Evolutionary conservation across 805 yeast species (phyloP), one percentile per base, ranked within the genome.

Genomic region (Starmerella lactis-condensi): DNA sequence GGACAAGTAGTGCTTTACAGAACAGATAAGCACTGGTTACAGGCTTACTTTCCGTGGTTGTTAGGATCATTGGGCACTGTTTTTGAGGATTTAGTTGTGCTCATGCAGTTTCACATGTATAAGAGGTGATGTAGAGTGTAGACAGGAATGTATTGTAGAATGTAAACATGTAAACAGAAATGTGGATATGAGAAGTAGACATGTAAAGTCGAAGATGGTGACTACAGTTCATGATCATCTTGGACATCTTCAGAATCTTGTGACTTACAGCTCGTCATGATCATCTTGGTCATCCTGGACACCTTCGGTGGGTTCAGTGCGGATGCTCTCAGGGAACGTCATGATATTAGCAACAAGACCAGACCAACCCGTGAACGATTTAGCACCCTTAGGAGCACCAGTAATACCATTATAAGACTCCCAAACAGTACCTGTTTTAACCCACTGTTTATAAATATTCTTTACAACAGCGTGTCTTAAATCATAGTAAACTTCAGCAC

Each of bases 291-390:
- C 23, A 11, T 21, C 23, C 23, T 21, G 23, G n/a, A 21, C 23
- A 11, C 6, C 7, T 7, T 20, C 24, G 26, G 26, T 14, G 11
- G 21, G 11, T 4, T 29, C 22, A 22, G 24, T 11, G 14, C 24
- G 21, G 4, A 31, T 26, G n/a, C 20, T 9, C 29, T 66, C 72
- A 2, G 89, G 85, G 89, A 77, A 74, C 33, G 65, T 64, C 85
- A 89, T 75, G 47, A 89, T 77, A 39, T 69, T 60, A 4, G 77
- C 68, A 9, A 77, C 75, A 36, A 81, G 56, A 1, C 92, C 71
- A 1, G 95, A 73, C 98, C 98, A 89, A 2, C 98, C 98, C 25
- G 79, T 61, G 56, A 89, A 89, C 49, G 79, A 85, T 51, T 76
- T 73, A 7, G 85, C 83, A 6, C 95, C 83, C 41, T 67, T 66